Percentiles rank a stretch among this genome's conserved stretches.
Conservation (phyloP, 1,139 yeast genomes). For the Zhuliangozyma parablackwelliae region DNA sequence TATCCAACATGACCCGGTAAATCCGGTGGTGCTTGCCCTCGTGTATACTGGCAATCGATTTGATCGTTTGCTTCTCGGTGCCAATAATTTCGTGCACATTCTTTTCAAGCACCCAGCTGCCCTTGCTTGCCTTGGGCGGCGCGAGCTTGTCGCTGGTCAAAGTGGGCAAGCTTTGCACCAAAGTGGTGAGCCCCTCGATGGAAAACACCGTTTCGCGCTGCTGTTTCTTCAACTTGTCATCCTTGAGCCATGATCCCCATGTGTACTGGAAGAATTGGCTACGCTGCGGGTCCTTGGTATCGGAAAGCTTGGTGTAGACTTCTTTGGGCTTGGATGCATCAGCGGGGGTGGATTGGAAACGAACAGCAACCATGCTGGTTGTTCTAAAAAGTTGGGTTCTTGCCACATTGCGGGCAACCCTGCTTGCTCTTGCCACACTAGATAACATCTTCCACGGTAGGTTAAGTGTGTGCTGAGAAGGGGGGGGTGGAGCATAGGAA, state of each 20-base stretch:
- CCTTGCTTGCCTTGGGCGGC: slow-evolving; percentile 27
- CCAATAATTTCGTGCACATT: slow-evolving; percentile 45
- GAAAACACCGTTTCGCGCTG: slow-evolving; percentile 81
- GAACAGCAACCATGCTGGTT: too few relatives aligned
- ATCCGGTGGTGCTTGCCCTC: slow-evolving; percentile 93
- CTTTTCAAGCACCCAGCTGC: slow-evolving; percentile 40
- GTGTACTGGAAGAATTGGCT: slow-evolving; percentile 77
- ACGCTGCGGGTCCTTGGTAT: slow-evolving; percentile 65
- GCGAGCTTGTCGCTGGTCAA: slow-evolving; percentile 17
- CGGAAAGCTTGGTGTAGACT: slow-evolving; percentile 49
- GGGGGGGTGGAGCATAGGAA: too few relatives aligned
- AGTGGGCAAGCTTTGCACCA: slow-evolving; percentile 38
- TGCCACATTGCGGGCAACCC: too few relatives aligned
- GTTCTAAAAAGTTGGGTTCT: too few relatives aligned
- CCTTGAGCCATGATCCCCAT: slow-evolving; percentile 92
- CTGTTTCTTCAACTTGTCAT: slow-evolving; percentile 69
- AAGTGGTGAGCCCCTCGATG: slow-evolving; percentile 62
- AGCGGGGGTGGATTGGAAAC: neutral
- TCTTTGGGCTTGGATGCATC: slow-evolving; percentile 25
- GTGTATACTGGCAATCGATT: slow-evolving; percentile 76
- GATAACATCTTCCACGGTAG: too few relatives aligned
- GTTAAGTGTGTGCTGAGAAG: too few relatives aligned
- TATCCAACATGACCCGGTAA: slow-evolving; percentile 63
- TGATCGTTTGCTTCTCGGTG: slow-evolving; percentile 45
- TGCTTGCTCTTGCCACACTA: too few relatives aligned